These are phyloP conservation scores for Zoysia matrella DNA, from an alignment of 202 grass and related monocot species.

Conservation along the genomic window DNA sequence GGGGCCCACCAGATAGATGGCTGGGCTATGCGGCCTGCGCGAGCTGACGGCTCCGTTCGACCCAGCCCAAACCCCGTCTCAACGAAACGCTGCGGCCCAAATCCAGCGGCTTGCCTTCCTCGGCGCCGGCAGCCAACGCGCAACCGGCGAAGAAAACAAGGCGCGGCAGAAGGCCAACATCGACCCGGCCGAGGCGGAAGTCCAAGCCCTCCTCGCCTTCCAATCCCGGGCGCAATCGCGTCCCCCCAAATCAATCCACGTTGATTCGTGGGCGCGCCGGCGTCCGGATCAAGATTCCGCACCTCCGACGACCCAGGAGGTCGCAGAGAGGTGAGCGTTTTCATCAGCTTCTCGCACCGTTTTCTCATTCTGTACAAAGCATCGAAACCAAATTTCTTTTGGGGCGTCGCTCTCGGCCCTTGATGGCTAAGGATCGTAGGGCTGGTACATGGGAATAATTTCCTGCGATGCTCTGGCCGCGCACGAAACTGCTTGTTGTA, in stretches of 20 bases:
- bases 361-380: background rate
- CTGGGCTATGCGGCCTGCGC: background rate
- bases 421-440: background rate
- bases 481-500: constrained; percentile 32
- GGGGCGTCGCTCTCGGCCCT: background rate
- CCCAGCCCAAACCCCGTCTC: background rate
- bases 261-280: background rate
- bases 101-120: background rate
- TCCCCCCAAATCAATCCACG: background rate
- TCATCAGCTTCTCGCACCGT: background rate
- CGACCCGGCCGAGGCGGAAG: constrained; percentile 29
- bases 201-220: background rate
- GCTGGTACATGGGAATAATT: background rate
- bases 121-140: background rate
- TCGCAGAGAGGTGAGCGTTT: constrained; percentile 30
- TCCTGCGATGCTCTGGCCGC: constrained; percentile 23
- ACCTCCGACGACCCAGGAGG: background rate
- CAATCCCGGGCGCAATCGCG: background rate
- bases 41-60: background rate
- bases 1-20: too few relatives aligned
- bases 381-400: background rate
- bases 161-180: too few relatives aligned
- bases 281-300: constrained; percentile 23
- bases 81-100: too few relatives aligned
- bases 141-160: too few relatives aligned